A percentile compares a stretch with the other conserved stretches of the same genome.
phyloP scores from a whole-genome alignment of 1,284 basidiomycete genomes.

The Sporisorium sorghi region DNA sequence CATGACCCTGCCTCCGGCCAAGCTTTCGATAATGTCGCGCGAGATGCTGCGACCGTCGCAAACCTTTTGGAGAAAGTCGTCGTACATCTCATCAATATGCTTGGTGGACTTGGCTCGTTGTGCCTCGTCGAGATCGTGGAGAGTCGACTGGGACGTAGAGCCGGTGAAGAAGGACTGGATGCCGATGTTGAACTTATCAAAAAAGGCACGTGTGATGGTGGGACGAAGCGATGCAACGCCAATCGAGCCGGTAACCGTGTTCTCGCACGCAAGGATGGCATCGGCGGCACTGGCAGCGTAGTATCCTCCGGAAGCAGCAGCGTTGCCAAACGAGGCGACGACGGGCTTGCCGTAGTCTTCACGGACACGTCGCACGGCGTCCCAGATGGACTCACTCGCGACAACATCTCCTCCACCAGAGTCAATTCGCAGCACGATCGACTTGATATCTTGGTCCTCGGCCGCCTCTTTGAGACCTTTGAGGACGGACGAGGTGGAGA shows the following conservation, averaged over 20 bases:
- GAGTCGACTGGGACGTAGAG: constrained; percentile 64
- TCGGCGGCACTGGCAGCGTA: constrained; percentile 66
- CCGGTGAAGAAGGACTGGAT: constrained; percentile 71
- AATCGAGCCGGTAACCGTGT: constrained; percentile 71
- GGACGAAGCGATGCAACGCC: constrained; percentile 71
- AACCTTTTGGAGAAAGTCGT: constrained; percentile 66
- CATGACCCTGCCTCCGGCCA: constrained; percentile 71
- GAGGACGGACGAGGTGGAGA: constrained; percentile 68
- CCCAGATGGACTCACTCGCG: constrained; percentile 71
- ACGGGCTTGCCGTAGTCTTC: constrained; percentile 69
- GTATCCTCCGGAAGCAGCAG: constrained; percentile 70
- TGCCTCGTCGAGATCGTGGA: constrained; percentile 66
- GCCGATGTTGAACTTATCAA: constrained; percentile 69
- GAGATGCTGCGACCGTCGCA: constrained; percentile 69
- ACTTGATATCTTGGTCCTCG: constrained; percentile 69
- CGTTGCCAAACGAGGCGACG: constrained; percentile 71
- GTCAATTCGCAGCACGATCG: constrained; percentile 71
- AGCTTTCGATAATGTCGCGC: constrained; percentile 66
- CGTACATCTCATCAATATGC: constrained; percentile 70
- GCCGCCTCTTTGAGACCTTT: constrained; percentile 70
- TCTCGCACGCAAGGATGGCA: constrained; percentile 68
- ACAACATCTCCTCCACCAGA: constrained; percentile 71
- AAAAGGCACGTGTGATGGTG: constrained; percentile 69
- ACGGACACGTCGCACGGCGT: constrained; percentile 68
- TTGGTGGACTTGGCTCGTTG: constrained; percentile 63